Base-by-base conservation (phyloP, 2,329 filamentous ascomycete genomes). In the Colletotrichum sp. region DNA sequence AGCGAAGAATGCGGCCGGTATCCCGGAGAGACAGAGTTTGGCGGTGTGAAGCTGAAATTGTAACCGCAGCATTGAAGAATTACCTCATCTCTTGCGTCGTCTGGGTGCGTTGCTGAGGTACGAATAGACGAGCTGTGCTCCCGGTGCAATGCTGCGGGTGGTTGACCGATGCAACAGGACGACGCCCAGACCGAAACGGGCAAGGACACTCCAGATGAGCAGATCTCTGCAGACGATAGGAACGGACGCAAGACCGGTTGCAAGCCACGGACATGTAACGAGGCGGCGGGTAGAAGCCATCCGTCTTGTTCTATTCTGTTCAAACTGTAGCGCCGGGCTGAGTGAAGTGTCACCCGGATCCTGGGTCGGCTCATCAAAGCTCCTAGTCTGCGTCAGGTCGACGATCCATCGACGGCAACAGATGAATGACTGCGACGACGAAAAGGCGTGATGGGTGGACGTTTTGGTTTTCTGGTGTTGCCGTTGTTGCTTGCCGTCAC, bases 221-320 rank as follows among this genome's bases (percentile, higher is more conserved):
- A 73, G 39, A 68, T 72, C 69, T 69, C 15, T 62, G 34, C 39
- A 57, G 26, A 21, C 57, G 8, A 55, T 49, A 36, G 69, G 26
- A 39, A 63, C 32, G 15, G 28, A 49, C 52, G 6, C 28, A 34
- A 64, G 73, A 49, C 72, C 36, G 69, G 30, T 52, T 44, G 70
- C 59, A 73, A 72, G 73, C 73, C 73, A 76, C 67, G 16, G 57
- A 62, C 32, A 32, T 44, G 71, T 16, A 66, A 39, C 60, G 49
- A 52, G 36, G 28, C 34, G 70, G 65, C 73, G 73, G 70, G 64
- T 69, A 73, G 70, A 76, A 72, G 64, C 26, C 64, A 73, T 76
- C 73, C 73, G 70, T 49, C 66, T 67, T 67, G 60, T 69, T 26
- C 63, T 72, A 24, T 49, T 36, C 69, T 64, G 63, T 52, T 39